These are phyloP conservation scores for Globisporangium cylindrosporum DNA, from an alignment of 352 stramenopile species.

Conservation along the genomic window DNA sequence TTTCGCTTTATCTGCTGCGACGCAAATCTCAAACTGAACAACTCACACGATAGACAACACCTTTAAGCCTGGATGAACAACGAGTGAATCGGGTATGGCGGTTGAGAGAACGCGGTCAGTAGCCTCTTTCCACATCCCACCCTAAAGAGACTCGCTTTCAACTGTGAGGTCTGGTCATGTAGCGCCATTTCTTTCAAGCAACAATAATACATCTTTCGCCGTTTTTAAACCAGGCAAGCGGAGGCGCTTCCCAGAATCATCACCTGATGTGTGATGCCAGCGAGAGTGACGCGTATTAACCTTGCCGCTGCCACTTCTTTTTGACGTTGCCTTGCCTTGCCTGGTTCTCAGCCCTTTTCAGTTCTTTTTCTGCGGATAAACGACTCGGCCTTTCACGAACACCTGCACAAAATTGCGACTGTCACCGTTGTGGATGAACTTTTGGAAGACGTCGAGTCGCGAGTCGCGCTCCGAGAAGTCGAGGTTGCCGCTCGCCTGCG, in stretches of 20 bases:
- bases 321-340: background rate
- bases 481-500: slow-evolving; percentile 38
- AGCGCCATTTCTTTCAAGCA: background rate
- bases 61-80: no score
- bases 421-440: slow-evolving; percentile 84
- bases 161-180: background rate
- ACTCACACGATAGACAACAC: background rate
- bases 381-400: slow-evolving; percentile 58
- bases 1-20: background rate
- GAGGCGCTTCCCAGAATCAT: background rate
- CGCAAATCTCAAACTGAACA: slow-evolving; percentile 7
- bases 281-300: background rate
- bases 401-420: slow-evolving; percentile 80
- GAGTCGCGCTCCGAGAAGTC: slow-evolving; percentile 45
- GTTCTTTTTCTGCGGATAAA: slow-evolving; percentile 21
- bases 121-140: background rate
- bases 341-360: background rate
- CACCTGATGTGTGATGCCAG: background rate
- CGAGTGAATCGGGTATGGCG: background rate
- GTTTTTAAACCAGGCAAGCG: background rate
- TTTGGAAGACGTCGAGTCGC: slow-evolving; percentile 67
- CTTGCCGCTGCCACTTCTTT: background rate
- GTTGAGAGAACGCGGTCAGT: background rate
- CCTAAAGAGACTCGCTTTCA: background rate
- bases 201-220: background rate